phyloP scores from a whole-genome alignment of 768 basidiomycete genomes.

The Cyclocybe cylindracea region DNA sequence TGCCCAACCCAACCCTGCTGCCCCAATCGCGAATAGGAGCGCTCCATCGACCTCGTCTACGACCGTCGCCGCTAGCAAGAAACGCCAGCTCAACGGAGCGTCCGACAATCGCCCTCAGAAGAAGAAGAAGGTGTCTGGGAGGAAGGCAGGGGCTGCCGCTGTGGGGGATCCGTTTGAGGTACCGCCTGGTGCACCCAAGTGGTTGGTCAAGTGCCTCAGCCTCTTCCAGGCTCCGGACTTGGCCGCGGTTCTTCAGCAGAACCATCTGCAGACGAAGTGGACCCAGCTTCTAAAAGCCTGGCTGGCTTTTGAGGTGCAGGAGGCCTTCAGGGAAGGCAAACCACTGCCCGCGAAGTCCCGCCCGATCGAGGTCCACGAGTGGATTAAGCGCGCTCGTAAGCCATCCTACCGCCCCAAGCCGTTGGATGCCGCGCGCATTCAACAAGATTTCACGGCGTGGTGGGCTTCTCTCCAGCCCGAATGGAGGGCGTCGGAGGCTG shows the following conservation, averaged over 20 bases:
- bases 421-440: not conserved
- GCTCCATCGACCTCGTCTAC: too few species aligned
- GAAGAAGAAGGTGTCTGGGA: too few species aligned
- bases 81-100: too few species aligned
- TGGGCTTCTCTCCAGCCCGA: conserved; percentile 11
- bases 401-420: conserved; percentile 7
- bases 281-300: not conserved
- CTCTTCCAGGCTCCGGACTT: too few species aligned
- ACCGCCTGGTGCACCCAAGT: not conserved
- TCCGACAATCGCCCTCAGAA: too few species aligned
- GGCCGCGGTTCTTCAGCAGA: not conserved
- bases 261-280: conserved; percentile 1
- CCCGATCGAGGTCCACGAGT: conserved; percentile 3
- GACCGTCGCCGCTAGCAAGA: too few species aligned
- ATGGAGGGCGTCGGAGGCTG: conserved; percentile 1
- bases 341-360: not conserved
- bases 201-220: conserved; percentile 4
- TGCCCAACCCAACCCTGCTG: too few species aligned
- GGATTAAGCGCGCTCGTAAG: conserved; percentile 6
- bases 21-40: too few species aligned
- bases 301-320: not conserved
- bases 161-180: too few species aligned
- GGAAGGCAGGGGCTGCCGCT: too few species aligned
- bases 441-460: conserved; percentile 5
- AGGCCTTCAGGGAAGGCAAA: not conserved